A percentile compares a stretch with the other conserved stretches of the same genome.
These are phyloP conservation scores for Colletotrichum endophyticum DNA, from an alignment of 2,329 filamentous ascomycete genomes.

Conservation along the genomic window DNA sequence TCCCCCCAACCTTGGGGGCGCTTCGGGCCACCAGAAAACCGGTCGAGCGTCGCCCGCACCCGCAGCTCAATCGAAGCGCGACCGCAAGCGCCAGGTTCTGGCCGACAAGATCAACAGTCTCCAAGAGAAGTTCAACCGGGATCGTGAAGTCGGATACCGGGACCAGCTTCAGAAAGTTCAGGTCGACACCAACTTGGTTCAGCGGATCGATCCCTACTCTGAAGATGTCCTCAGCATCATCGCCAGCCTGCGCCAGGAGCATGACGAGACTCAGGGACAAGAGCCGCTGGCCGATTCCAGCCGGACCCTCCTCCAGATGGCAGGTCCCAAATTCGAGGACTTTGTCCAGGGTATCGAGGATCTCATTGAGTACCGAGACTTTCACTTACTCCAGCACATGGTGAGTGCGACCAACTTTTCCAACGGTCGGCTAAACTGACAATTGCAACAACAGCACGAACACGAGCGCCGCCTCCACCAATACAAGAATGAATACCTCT, in stretches of 20 bases:
- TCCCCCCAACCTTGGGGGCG: conserved; percentile 31
- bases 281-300: conserved; percentile 45
- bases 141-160: conserved; percentile 83
- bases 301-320: conserved; percentile 70
- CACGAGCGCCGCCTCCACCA: conserved; percentile 67
- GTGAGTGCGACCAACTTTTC: conserved; percentile 53
- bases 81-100: conserved; percentile 85
- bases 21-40: conserved; percentile 24
- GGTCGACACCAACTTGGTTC: conserved; percentile 84
- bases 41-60: conserved; percentile 42
- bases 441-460: conserved; percentile 54
- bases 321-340: conserved; percentile 82
- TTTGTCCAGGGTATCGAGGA: conserved; percentile 90
- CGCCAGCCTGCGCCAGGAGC: conserved; percentile 63
- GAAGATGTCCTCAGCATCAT: conserved; percentile 76
- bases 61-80: conserved; percentile 75
- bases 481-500: conserved; percentile 63
- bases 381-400: conserved; percentile 79
- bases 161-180: conserved; percentile 93
- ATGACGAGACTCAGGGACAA: conserved; percentile 50
- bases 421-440: background rate
- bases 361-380: conserved; percentile 85
- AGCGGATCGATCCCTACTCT: conserved; percentile 82
- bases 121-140: conserved; percentile 77
- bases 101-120: conserved; percentile 80